Conservation (phyloP, 768 basidiomycete species). For the Mycena capillaripes region DNA sequence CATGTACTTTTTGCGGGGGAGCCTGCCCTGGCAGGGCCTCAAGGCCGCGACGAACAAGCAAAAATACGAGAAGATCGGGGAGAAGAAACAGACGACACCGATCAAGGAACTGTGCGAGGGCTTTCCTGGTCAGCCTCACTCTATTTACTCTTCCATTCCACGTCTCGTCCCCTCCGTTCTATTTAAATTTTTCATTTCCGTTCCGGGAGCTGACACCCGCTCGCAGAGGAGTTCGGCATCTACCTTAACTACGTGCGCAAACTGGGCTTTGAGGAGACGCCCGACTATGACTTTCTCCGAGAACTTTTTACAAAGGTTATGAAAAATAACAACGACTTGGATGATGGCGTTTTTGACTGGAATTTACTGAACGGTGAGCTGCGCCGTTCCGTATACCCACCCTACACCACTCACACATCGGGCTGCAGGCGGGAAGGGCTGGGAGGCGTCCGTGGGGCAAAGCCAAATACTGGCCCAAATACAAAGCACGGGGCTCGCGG, state of each 20-base stretch:
- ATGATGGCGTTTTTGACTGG: slow-evolving; percentile 98
- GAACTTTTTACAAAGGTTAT: slow-evolving; percentile 95
- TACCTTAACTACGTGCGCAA: slow-evolving; percentile 99
- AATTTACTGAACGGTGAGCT: slow-evolving; percentile 85
- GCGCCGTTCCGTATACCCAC: slow-evolving; percentile 1
- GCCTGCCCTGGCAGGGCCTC: slow-evolving; percentile 98
- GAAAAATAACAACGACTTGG: slow-evolving; percentile 90
- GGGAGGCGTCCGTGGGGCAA: slow-evolving; percentile 85
- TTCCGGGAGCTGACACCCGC: not conserved
- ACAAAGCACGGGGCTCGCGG: slow-evolving; percentile 66
- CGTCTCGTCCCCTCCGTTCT: slow-evolving; percentile 9
- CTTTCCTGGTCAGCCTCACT: slow-evolving; percentile 79
- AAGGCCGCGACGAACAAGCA: slow-evolving; percentile 99
- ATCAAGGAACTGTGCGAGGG: slow-evolving; percentile 98
- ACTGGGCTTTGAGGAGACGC: slow-evolving; percentile 98
- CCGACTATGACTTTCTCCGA: slow-evolving; percentile 98
- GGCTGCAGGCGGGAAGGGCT: slow-evolving; percentile 86
- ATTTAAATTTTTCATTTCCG: slow-evolving; percentile 18
- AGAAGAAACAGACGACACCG: slow-evolving; percentile 99
- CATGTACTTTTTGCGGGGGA: slow-evolving; percentile 99
- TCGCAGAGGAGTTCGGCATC: slow-evolving; percentile 95
- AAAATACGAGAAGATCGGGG: slow-evolving; percentile 99
- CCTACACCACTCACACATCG: not conserved
- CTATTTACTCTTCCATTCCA: slow-evolving; percentile 25
- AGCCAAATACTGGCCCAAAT: slow-evolving; percentile 76